phyloP scores from a whole-genome alignment of 2,329 filamentous ascomycete genomes.

The Sordariomycetes sp. region DNA sequence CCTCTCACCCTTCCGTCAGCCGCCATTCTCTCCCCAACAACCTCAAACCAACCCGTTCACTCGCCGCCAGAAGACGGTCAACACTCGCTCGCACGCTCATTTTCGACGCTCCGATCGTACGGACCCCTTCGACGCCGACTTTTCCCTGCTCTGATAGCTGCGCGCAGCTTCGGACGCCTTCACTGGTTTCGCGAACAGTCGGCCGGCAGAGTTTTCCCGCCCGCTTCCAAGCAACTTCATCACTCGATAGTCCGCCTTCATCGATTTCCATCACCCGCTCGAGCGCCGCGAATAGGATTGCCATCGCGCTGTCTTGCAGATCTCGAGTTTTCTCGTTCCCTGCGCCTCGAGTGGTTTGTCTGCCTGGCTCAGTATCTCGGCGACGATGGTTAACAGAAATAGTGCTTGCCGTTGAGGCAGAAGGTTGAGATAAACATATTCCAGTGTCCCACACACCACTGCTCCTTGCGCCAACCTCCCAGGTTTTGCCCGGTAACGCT shows the following conservation, averaged over 20 bases:
- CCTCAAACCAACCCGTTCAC: slow-evolving; percentile 14
- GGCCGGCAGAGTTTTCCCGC: slow-evolving; percentile 16
- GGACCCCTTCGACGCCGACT: slow-evolving; percentile 25
- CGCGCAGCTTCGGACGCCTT: slow-evolving; percentile 46
- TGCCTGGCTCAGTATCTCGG: too few relatives aligned
- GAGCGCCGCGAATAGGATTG: neutral
- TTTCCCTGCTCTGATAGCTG: slow-evolving; percentile 23
- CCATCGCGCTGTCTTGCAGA: too few relatives aligned
- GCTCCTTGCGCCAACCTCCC: too few relatives aligned
- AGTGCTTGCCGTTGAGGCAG: too few relatives aligned
- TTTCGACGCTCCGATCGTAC: slow-evolving; percentile 8
- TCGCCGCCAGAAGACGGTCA: slow-evolving; percentile 24
- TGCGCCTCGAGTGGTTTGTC: too few relatives aligned
- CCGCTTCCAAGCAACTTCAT: neutral
- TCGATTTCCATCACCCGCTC: neutral
- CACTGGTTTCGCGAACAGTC: slow-evolving; percentile 46
- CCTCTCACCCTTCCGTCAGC: too few relatives aligned
- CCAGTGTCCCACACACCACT: too few relatives aligned
- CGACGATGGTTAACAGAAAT: too few relatives aligned
- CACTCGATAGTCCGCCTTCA: neutral
- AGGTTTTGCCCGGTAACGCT: too few relatives aligned
- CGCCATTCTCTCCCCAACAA: slow-evolving; percentile 10
- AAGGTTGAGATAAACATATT: too few relatives aligned
- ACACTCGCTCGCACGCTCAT: slow-evolving; percentile 13
- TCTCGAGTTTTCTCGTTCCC: too few relatives aligned